Evolutionary conservation across 352 stramenopile species (phyloP).

Genomic region (Phytophthora megakarya): DNA sequence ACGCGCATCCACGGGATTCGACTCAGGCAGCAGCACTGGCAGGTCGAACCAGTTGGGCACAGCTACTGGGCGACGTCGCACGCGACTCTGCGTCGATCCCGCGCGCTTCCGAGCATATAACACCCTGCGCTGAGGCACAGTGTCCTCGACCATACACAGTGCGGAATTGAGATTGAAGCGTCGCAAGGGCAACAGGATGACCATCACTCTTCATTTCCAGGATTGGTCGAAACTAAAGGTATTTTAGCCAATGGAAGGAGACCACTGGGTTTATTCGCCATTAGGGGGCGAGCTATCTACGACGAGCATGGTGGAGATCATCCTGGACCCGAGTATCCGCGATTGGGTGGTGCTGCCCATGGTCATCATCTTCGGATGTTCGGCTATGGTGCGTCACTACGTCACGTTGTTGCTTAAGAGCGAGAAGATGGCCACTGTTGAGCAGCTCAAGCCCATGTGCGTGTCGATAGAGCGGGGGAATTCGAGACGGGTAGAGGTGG

Average conservation of each 20-base stretch:
- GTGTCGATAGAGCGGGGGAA: constrained; percentile 4
- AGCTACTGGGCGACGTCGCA: constrained; percentile 20
- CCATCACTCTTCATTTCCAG: constrained; percentile 4
- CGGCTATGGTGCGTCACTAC: constrained; percentile 86
- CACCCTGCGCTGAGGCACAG: constrained; percentile 34
- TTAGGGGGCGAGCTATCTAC: background rate
- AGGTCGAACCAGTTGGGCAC: constrained; percentile 73
- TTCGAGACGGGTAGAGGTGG: background rate
- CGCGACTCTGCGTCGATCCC: constrained; percentile 16
- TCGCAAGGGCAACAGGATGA: constrained; percentile 4
- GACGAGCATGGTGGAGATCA: constrained; percentile 83
- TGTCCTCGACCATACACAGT: constrained; percentile 16
- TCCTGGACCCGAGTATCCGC: constrained; percentile 93
- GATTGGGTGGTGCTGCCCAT: constrained; percentile 98
- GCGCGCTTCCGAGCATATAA: constrained; percentile 36
- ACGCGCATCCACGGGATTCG: constrained; percentile 38
- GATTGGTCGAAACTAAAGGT: constrained; percentile 3
- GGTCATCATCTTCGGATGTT: constrained; percentile 94
- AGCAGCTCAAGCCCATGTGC: constrained; percentile 82
- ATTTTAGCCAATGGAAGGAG: constrained; percentile 9
- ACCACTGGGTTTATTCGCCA: constrained; percentile 5
- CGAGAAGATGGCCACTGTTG: constrained; percentile 78
- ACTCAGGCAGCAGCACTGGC: constrained; percentile 56
- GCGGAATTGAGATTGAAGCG: constrained; percentile 15
- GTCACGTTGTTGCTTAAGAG: constrained; percentile 84